Evolutionary conservation across 805 yeast genomes (phyloP), one percentile per base, ranked within the genome.

Genomic region (Sporopachydermia quercuum): DNA sequence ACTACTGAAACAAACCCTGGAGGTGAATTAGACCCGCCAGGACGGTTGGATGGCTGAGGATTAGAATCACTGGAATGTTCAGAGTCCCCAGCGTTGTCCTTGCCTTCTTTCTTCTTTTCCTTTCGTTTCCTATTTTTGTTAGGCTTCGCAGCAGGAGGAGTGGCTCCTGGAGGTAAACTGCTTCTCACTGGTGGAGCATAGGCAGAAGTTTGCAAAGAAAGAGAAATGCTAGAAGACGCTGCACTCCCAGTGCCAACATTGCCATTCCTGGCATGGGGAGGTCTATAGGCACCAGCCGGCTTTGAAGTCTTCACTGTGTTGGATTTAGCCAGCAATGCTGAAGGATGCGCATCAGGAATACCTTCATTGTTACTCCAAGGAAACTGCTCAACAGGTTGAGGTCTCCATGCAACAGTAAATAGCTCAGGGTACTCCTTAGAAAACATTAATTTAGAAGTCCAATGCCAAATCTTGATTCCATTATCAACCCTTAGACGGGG

Each of bases 401-500:
- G 85, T 57, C 86, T 75, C 98, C 98, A 93, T 38, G 74, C 74
- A 39, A 81, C 87, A 34, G 79, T 62, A 52, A 74, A 72, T 45
- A 91, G 73, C 64, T 91, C 98, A 40, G 69, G 72, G 59, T 76
- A 85, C 47, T 86, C 94, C 52, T 75, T 76, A 49, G 72, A 69
- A 60, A 71, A 93, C 40, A 84, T 68, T 47, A 91, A 70, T 49
- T 77, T 72, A 38, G 98, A 98, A 44, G 76, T 67, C 41, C 77
- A 85, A 58, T 91, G 93, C 96, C 97, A 91, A 51, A 91, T 68
- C 60, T 84, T 83, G 50, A 80, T 77, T 44, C 96, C 89, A 57
- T 91, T 91, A 61, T 93, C 99, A 35, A 91, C 99, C 54, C 98
- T 76, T 50, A 91, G 71, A 51, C 99, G 73, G 47, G 99, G 99